These are phyloP conservation scores for Cladosporium colombiae DNA, from an alignment of 2,329 filamentous ascomycete species.

Conservation along the genomic window DNA sequence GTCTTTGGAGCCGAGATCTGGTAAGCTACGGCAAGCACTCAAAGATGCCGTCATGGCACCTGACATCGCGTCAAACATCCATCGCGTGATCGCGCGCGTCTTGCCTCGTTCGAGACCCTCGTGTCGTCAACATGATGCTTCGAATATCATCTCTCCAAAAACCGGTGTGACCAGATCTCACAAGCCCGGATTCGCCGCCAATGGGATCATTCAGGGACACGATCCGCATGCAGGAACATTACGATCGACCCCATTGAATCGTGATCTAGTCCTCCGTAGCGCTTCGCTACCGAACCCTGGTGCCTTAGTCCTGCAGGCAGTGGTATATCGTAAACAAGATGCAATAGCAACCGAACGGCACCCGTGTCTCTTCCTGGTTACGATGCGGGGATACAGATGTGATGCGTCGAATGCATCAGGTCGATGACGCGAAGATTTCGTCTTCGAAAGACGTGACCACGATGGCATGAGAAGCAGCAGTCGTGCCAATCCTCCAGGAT, in stretches of 20 bases:
- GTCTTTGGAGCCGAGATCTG: background rate
- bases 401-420: background rate
- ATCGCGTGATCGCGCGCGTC: conserved; percentile 1
- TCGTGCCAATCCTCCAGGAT: background rate
- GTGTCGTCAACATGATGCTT: conserved; percentile 7
- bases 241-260: background rate
- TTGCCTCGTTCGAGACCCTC: background rate
- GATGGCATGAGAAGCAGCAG: background rate
- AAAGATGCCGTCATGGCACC: background rate
- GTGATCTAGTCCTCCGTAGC: background rate
- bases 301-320: background rate
- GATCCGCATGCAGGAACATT: background rate
- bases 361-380: background rate
- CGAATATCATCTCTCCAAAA: background rate
- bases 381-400: background rate
- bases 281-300: background rate
- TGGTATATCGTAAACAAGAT: background rate
- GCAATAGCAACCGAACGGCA: background rate
- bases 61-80: background rate
- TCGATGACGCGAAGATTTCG: background rate
- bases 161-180: background rate
- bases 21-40: conserved; percentile 2
- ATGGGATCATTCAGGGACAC: background rate
- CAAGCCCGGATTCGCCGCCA: background rate
- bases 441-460: background rate